phyloP scores from a whole-genome alignment of 352 stramenopile species.

The Phytophthora rubi region DNA sequence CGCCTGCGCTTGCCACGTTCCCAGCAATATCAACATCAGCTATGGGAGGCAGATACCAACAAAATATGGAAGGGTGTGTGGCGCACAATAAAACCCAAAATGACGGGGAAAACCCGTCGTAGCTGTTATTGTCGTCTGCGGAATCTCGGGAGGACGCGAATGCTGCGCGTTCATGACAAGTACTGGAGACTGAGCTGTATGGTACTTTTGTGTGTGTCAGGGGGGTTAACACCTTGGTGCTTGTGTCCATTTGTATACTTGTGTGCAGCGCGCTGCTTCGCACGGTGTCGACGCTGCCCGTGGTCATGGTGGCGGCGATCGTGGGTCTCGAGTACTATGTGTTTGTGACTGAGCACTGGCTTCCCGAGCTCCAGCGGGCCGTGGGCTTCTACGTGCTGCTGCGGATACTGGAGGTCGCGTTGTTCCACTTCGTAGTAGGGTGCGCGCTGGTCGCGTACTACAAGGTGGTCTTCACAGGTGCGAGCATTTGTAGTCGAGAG shows the following conservation, averaged over 20 bases:
- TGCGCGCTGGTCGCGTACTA: constrained; percentile 70
- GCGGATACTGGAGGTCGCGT: constrained; percentile 40
- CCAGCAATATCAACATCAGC: neutral
- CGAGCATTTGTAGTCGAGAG: neutral
- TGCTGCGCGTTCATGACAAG: constrained; percentile 83
- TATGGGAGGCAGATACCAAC: neutral
- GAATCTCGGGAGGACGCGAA: constrained; percentile 26
- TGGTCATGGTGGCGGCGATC: constrained; percentile 68
- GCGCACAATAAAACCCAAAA: neutral
- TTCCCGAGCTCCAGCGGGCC: constrained; percentile 37
- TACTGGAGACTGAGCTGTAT: constrained; percentile 13
- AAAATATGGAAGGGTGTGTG: constrained; percentile 7
- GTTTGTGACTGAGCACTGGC: constrained; percentile 60
- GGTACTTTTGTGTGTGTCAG: neutral
- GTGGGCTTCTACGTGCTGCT: constrained; percentile 28
- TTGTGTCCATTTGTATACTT: neutral
- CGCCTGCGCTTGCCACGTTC: constrained; percentile 19
- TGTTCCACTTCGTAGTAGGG: constrained; percentile 69
- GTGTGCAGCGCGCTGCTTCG: constrained; percentile 60
- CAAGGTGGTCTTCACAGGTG: constrained; percentile 81
- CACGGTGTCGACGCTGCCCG: constrained; percentile 65
- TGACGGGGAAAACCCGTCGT: neutral
- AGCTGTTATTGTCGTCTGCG: neutral
- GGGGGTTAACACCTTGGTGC: neutral
- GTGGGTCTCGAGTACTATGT: constrained; percentile 73